Percentiles rank a stretch among this genome's conserved stretches.
phyloP scores from a whole-genome alignment of 2,329 filamentous ascomycete species.

The Ophiosphaerella narmari region DNA sequence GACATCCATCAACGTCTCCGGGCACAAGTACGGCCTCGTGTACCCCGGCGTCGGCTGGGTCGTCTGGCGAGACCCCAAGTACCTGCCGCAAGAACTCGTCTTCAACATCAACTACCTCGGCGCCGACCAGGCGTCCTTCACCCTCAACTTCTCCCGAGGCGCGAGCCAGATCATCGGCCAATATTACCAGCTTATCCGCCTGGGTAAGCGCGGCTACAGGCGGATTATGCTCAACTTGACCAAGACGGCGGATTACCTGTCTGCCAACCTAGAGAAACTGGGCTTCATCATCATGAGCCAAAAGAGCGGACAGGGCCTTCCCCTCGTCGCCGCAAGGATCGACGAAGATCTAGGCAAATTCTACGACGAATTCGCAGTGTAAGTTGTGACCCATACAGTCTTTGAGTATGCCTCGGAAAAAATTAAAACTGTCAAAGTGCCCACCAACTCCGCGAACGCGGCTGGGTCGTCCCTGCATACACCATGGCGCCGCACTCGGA shows the following conservation, averaged over 20 bases:
- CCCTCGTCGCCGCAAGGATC: constrained; percentile 87
- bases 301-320: constrained; percentile 75
- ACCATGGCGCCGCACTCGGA: constrained; percentile 92
- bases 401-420: no score
- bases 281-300: constrained; percentile 91
- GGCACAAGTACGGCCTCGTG: constrained; percentile 78
- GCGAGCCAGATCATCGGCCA: constrained; percentile 94
- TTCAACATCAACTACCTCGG: constrained; percentile 99
- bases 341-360: constrained; percentile 59
- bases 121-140: constrained; percentile 93
- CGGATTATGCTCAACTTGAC: constrained; percentile 95
- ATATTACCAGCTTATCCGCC: constrained; percentile 95
- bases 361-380: constrained; percentile 59
- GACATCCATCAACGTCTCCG: constrained; percentile 90
- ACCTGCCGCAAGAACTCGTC: constrained; percentile 78
- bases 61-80: constrained; percentile 77
- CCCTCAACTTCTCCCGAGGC: constrained; percentile 95
- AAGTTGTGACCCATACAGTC: constrained; percentile 40
- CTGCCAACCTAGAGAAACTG: constrained; percentile 70
- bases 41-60: constrained; percentile 96
- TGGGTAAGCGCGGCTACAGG: constrained; percentile 90
- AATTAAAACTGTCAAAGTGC: constrained; percentile 51
- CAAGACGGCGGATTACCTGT: constrained; percentile 84
- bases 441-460: constrained; percentile 81
- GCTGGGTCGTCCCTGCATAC: constrained; percentile 95